Evolutionary conservation across 2,329 filamentous ascomycete species (phyloP).

Genomic region (Phialocephala sp.): DNA sequence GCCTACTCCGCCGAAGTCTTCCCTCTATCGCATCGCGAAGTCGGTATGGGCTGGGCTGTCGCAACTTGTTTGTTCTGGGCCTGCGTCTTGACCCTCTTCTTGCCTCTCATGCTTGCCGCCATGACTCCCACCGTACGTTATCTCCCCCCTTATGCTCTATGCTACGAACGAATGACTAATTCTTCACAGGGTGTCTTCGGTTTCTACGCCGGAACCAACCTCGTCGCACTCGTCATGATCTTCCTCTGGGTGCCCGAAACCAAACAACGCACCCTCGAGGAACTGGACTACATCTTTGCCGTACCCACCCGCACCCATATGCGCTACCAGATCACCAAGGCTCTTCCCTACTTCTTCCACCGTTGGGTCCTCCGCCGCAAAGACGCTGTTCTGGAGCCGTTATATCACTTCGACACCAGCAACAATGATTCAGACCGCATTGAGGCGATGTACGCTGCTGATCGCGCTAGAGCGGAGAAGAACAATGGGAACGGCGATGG

Average conservation of each 20-base stretch:
- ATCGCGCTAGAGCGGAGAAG: slow-evolving; percentile 21
- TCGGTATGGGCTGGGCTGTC: slow-evolving; percentile 68
- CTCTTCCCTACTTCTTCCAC: slow-evolving; percentile 36
- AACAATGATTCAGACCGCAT: slow-evolving; percentile 23
- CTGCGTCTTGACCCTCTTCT: slow-evolving; percentile 64
- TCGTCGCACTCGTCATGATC: slow-evolving; percentile 60
- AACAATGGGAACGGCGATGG: slow-evolving; percentile 10
- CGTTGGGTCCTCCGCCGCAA: slow-evolving; percentile 39
- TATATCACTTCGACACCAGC: slow-evolving; percentile 55
- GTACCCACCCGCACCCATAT: slow-evolving; percentile 41
- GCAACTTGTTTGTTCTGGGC: slow-evolving; percentile 66
- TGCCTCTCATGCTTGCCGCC: slow-evolving; percentile 38
- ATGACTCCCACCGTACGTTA: slow-evolving; percentile 38
- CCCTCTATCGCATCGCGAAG: slow-evolving; percentile 66
- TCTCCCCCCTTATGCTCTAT: neutral
- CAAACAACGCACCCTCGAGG: slow-evolving; percentile 51
- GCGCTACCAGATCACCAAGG: slow-evolving; percentile 38
- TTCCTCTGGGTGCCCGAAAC: slow-evolving; percentile 64
- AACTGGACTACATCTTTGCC: slow-evolving; percentile 54
- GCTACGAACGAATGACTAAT: slow-evolving; percentile 7
- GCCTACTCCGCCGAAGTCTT: slow-evolving; percentile 68
- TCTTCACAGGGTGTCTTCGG: slow-evolving; percentile 51
- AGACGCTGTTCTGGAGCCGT: slow-evolving; percentile 51
- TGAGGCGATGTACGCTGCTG: slow-evolving; percentile 28
- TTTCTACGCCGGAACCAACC: slow-evolving; percentile 61